Evolutionary conservation across 2,329 filamentous ascomycete species (phyloP).

Genomic region (Clathrospora elynae): DNA sequence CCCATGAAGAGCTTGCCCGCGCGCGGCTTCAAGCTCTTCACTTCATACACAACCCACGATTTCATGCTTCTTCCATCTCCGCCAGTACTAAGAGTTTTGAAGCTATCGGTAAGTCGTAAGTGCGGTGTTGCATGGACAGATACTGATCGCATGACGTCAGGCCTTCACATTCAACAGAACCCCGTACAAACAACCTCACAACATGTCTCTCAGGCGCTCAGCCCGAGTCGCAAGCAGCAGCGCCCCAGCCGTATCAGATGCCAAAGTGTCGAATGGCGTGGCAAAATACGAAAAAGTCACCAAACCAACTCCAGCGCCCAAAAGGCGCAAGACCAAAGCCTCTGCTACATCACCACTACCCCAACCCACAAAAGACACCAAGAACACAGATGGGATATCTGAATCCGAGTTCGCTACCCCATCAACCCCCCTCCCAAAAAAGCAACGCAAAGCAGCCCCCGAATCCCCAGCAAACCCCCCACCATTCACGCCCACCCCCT

Average conservation of each 20-base stretch:
- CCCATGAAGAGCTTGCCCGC: conserved; percentile 14
- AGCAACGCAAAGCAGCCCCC: conserved; percentile 24
- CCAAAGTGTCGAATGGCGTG: conserved; percentile 13
- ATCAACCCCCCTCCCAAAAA: conserved; percentile 42
- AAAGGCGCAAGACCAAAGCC: conserved; percentile 33
- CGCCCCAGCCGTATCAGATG: conserved; percentile 23
- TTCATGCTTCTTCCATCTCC: conserved; percentile 9
- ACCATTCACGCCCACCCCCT: conserved; percentile 54
- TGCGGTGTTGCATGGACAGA: conserved; percentile 54
- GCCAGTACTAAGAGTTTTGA: not conserved
- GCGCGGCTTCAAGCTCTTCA: conserved; percentile 23
- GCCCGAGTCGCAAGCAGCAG: conserved; percentile 51
- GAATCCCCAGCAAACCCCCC: conserved; percentile 28
- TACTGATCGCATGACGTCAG: conserved; percentile 31
- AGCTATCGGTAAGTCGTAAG: conserved; percentile 11
- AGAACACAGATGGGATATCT: not conserved
- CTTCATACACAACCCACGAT: not conserved
- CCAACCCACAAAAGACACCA: not conserved
- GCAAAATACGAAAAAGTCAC: conserved; percentile 17
- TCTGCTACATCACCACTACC: conserved; percentile 10
- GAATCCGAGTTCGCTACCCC: conserved; percentile 22
- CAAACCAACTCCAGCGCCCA: conserved; percentile 19
- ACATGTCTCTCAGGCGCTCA: conserved; percentile 61
- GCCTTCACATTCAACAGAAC: conserved; percentile 7
- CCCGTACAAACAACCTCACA: conserved; percentile 14